phyloP scores from a whole-genome alignment of 2,329 filamentous ascomycete genomes.

The Aspergillus vadensis region DNA sequence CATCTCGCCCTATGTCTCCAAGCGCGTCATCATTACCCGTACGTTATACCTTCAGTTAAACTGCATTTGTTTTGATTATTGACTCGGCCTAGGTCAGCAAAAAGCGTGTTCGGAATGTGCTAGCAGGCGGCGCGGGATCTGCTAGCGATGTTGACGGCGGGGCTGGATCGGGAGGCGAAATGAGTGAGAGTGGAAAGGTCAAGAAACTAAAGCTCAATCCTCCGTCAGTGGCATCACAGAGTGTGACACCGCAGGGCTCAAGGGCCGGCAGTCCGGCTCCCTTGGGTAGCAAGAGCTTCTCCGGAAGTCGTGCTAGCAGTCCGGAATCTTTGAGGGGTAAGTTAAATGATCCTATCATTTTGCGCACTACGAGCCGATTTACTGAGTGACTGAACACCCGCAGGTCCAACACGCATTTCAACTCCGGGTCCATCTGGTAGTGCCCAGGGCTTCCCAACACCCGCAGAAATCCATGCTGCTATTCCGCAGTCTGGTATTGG shows the following conservation, averaged over 20 bases:
- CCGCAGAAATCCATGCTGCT: slow-evolving; percentile 49
- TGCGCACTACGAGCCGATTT: neutral
- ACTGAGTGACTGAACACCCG: neutral
- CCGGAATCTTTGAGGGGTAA: slow-evolving; percentile 38
- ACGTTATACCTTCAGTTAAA: slow-evolving; percentile 14
- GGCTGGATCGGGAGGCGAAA: slow-evolving; percentile 50
- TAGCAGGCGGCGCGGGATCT: slow-evolving; percentile 45
- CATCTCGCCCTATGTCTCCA: slow-evolving; percentile 64
- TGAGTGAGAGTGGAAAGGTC: slow-evolving; percentile 47
- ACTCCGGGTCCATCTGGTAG: slow-evolving; percentile 31
- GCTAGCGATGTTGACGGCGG: slow-evolving; percentile 59
- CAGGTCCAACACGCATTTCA: slow-evolving; percentile 33
- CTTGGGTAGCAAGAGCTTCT: slow-evolving; percentile 28
- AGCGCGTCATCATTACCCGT: slow-evolving; percentile 59
- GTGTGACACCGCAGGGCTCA: slow-evolving; percentile 51
- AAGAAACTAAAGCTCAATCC: slow-evolving; percentile 54
- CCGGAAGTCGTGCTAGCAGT: slow-evolving; percentile 44
- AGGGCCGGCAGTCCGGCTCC: slow-evolving; percentile 51
- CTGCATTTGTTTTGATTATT: slow-evolving; percentile 3
- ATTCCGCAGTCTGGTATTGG: slow-evolving; percentile 50
- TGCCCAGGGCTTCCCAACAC: slow-evolving; percentile 44
- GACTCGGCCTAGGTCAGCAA: slow-evolving; percentile 49
- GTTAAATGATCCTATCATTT: slow-evolving; percentile 1
- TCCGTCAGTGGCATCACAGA: slow-evolving; percentile 39
- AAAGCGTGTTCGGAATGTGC: slow-evolving; percentile 48